Conservation (phyloP, 257 asterid species). For the Primulina eburnea region DNA sequence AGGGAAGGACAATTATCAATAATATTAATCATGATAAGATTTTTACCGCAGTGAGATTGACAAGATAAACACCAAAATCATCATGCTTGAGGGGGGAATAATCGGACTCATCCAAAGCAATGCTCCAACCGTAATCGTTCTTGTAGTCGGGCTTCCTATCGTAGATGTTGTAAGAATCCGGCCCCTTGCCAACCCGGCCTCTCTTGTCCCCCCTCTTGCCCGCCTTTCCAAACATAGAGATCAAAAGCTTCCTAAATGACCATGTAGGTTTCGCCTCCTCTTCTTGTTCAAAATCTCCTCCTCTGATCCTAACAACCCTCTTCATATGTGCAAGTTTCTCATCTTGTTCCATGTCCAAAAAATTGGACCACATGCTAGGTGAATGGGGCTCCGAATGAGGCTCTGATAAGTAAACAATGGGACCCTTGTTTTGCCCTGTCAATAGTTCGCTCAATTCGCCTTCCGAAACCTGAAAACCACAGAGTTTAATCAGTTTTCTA, state of each 20-base stretch:
- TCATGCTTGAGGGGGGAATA: constrained; percentile 56
- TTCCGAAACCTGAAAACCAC: constrained; percentile 45
- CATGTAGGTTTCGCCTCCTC: constrained; percentile 35
- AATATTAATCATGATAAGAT: neutral
- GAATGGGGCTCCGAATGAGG: constrained; percentile 25
- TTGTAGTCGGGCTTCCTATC: constrained; percentile 51
- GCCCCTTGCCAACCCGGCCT: constrained; percentile 33
- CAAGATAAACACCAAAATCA: constrained; percentile 59
- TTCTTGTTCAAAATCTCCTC: constrained; percentile 16
- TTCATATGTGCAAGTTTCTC: constrained; percentile 45
- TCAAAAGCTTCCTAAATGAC: constrained; percentile 59
- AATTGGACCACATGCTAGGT: constrained; percentile 50
- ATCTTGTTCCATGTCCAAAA: constrained; percentile 42
- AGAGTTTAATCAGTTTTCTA: neutral
- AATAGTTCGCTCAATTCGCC: constrained; percentile 41
- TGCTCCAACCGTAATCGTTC: constrained; percentile 77
- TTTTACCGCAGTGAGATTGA: constrained; percentile 73
- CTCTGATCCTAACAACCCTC: constrained; percentile 34
- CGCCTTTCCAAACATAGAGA: constrained; percentile 36
- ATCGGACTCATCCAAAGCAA: constrained; percentile 56
- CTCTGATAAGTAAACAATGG: constrained; percentile 47
- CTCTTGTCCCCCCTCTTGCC: constrained; percentile 16
- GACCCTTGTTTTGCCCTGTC: constrained; percentile 45
- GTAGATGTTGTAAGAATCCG: constrained; percentile 61
- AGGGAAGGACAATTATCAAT: neutral